Base-by-base conservation (phyloP, 2,329 filamentous ascomycete species). In the Colletotrichum sp. region DNA sequence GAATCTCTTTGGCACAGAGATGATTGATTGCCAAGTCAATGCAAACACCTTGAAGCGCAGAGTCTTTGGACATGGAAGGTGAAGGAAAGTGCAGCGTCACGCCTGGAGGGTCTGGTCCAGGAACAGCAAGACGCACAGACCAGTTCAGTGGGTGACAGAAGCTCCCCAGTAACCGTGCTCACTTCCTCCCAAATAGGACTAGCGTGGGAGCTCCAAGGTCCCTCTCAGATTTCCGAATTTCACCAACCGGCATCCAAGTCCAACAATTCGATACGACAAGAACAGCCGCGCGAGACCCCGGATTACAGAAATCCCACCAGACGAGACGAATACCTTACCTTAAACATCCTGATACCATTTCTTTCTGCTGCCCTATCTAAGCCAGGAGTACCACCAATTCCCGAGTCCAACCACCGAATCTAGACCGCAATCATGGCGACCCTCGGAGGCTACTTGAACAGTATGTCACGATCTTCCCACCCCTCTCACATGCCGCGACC, bases 401-500 rank as follows among this genome's bases (percentile, higher is more conserved):
- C 31, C 9, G n/a, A 51, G 36, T 58, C 33, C 43, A 12, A 21
- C 33, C 4, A 27, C 38, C 43, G 24, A 66, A 34, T 66, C 33
- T 5, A 38, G 13, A 68, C 69, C 57, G 64, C 69, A 76, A 80
- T 57, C 69, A 86, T 87, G 85, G 85, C 85, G 65, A 84, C 83
- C 16, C 81, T 86, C n/a, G 85, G 84, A 76, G 82, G 81, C 76
- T 87, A 85, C 75, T 78, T 87, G 59, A 85, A 86, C 77, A 87
- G 86, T 86, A 78, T 76, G 83, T 75, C 54, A 18, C 16, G 43
- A 36, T 34, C 33, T n/a, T 33, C 21, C 24, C 7, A n/a, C 12
- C 55, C 29, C 31, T n/a, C 29, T 15, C 62, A 61, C 62, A 61
- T 18, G 16, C 31, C n/a, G 51, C 18, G 38, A 16, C 18, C 75